phyloP scores from a whole-genome alignment of 257 asterid species.

The Lavandula angustifolia region DNA sequence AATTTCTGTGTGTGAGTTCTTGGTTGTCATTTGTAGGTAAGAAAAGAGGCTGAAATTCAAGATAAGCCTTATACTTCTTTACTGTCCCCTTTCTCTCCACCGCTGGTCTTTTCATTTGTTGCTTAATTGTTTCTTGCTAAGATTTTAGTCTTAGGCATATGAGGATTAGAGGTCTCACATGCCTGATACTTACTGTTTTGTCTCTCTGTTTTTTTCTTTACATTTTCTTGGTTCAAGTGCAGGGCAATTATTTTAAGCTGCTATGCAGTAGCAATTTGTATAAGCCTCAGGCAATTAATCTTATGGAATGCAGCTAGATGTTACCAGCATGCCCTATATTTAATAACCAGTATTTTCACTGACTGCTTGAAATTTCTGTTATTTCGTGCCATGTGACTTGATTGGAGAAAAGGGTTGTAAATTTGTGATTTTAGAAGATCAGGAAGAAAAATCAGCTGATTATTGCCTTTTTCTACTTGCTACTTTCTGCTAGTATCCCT shows the following conservation, averaged over 20 bases:
- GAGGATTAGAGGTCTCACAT: constrained; percentile 34
- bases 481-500: not conserved
- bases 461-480: not conserved
- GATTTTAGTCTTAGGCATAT: constrained; percentile 45
- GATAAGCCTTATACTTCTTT: constrained; percentile 31
- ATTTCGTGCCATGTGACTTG: not conserved
- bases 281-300: constrained; percentile 42
- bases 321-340: constrained; percentile 37
- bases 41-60: constrained; percentile 33
- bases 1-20: constrained; percentile 41
- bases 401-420: not conserved
- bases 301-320: constrained; percentile 45
- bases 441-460: not conserved
- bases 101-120: constrained; percentile 9
- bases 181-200: constrained; percentile 41
- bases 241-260: constrained; percentile 49
- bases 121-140: constrained; percentile 35
- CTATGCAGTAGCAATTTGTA: constrained; percentile 43
- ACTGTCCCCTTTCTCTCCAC: not conserved
- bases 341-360: constrained; percentile 32
- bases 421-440: constrained; percentile 7
- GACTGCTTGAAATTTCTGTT: constrained; percentile 20
- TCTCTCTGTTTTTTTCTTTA: constrained; percentile 6
- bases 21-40: constrained; percentile 43
- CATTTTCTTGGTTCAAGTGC: constrained; percentile 35